phyloP scores from a whole-genome alignment of 2,329 filamentous ascomycete genomes.

The Colletotrichum brevisporum region DNA sequence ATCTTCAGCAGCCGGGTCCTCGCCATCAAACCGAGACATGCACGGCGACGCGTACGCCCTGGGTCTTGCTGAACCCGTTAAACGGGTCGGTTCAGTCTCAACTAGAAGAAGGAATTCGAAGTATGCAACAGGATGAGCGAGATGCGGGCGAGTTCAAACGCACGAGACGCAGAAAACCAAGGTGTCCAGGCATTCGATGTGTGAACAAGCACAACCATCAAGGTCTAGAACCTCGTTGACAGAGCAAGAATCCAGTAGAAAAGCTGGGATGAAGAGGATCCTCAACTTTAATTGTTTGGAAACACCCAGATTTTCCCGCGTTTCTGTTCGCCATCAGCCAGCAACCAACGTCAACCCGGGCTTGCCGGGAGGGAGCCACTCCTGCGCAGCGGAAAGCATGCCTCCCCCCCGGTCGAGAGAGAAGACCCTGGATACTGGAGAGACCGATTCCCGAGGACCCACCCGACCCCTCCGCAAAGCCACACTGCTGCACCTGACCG shows the following conservation, averaged over 20 bases:
- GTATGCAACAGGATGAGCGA: slow-evolving; percentile 13
- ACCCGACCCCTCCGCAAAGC: slow-evolving; percentile 25
- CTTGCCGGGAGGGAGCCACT: neutral
- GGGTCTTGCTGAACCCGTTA: neutral
- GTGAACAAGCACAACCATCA: neutral
- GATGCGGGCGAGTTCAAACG: neutral
- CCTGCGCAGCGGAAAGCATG: neutral
- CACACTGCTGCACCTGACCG: slow-evolving; percentile 24
- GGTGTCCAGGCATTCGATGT: neutral
- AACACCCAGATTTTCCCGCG: neutral
- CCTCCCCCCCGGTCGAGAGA: neutral
- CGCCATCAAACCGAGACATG: slow-evolving; percentile 30
- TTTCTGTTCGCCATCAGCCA: slow-evolving; percentile 13
- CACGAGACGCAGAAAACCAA: neutral
- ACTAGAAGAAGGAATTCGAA: slow-evolving; percentile 13
- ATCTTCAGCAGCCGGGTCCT: slow-evolving; percentile 16
- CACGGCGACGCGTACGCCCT: slow-evolving; percentile 18
- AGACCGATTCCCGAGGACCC: slow-evolving; percentile 25
- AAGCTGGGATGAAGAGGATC: slow-evolving; percentile 1
- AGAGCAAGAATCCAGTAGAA: neutral
- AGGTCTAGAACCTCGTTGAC: neutral
- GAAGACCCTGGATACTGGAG: slow-evolving; percentile 10
- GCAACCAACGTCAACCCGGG: slow-evolving; percentile 15
- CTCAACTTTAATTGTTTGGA: slow-evolving; percentile 12
- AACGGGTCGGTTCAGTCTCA: slow-evolving; percentile 29